Evolutionary conservation across 2,329 filamentous ascomycete species (phyloP), one percentile per base, ranked within the genome.

Genomic region (Talaromyces sp.): DNA sequence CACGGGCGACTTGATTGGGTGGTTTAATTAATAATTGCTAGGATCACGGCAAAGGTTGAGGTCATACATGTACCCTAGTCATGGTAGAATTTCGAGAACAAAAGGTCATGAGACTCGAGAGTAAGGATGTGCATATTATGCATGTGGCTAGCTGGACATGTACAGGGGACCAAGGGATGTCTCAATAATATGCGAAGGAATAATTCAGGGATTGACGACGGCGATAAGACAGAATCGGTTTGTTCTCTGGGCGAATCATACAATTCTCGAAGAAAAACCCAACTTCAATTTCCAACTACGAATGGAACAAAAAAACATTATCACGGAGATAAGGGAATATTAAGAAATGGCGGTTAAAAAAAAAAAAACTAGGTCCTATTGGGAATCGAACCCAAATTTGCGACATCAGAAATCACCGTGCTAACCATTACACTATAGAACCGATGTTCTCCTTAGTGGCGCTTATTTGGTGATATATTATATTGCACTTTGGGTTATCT

Each of bases 351-450:
- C 4, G 27, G 27, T 8, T 5, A 3, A 6, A n/a, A 52, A 31
- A 33, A 33, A 3, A 27, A 33, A 7, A n/a, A 33, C 1, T 11
- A 37, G 48, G 48, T 52, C 48, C 48, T 52, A 52, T 52, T 52
- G 48, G 48, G 48, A 52, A 52, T 52, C 48, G 48, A 52, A 52
- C 48, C 48, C 48, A 52, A 52, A 52, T 52, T 52, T 52, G 48
- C 48, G 48, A 52, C 48, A 52, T 52, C 48, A 52, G 48, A 52
- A 52, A 52, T 52, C 48, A 52, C 48, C 48, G 48, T 52, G 48
- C 48, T 52, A 52, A 52, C 48, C 48, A 52, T 52, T 52, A 52
- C 48, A 52, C 48, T 52, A 52, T 52, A 52, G 48, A 52, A 52
- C 48, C 48, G 27, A 6, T 2, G 27, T 31, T 52, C 14, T 31